Evolutionary conservation across 495 filamentous ascomycete genomes (phyloP).

Genomic region (Rhypophila decipiens): DNA sequence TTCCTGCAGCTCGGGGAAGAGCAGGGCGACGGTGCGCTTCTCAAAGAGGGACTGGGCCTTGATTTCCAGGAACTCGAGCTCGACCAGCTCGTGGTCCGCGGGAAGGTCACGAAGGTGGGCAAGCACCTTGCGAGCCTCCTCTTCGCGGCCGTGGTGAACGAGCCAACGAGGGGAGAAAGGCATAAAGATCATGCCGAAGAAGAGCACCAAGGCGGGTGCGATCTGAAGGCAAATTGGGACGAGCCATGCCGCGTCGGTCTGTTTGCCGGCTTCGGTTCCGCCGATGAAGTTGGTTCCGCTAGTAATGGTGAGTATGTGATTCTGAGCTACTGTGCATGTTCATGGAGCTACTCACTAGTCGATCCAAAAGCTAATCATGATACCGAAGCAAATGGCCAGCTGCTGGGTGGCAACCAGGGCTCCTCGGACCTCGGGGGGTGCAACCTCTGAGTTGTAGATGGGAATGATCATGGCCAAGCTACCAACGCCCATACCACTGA

Average conservation of each 20-base stretch:
- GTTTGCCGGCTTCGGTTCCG: constrained; percentile 50
- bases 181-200: constrained; percentile 71
- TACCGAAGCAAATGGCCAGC: constrained; percentile 75
- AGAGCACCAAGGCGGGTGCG: constrained; percentile 52
- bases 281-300: constrained; percentile 69
- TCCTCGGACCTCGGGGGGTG: constrained; percentile 55
- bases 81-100: constrained; percentile 56
- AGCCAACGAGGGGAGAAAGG: constrained; percentile 80
- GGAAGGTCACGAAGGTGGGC: constrained; percentile 57
- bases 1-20: constrained; percentile 62
- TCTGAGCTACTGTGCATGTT: background rate
- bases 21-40: constrained; percentile 62
- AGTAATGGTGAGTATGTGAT: background rate
- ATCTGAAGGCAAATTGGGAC: constrained; percentile 59
- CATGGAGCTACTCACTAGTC: constrained; percentile 44
- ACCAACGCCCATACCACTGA: constrained; percentile 62
- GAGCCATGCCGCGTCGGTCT: constrained; percentile 66
- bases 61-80: constrained; percentile 77
- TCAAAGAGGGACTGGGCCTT: constrained; percentile 74
- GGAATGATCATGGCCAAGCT: constrained; percentile 60
- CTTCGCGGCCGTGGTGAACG: constrained; percentile 64
- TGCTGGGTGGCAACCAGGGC: constrained; percentile 74
- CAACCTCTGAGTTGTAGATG: constrained; percentile 67
- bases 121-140: constrained; percentile 62
- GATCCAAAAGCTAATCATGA: constrained; percentile 82